phyloP scores from a whole-genome alignment of 2,329 filamentous ascomycete genomes.

The Arachnopeziza araneosa region DNA sequence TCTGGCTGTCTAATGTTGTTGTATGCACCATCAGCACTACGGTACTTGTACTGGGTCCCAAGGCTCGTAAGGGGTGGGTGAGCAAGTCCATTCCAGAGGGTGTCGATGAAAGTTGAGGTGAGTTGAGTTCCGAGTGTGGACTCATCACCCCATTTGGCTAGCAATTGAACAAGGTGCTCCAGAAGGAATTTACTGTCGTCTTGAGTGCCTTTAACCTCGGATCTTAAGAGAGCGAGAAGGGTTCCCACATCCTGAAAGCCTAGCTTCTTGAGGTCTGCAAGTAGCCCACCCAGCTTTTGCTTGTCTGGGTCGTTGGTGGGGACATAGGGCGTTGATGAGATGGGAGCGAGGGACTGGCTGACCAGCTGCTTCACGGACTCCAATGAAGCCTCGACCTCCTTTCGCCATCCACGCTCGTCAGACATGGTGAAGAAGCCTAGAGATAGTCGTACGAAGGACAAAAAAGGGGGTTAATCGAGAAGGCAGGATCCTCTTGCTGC shows the following conservation, averaged over 20 bases:
- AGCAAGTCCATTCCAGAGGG: constrained; percentile 66
- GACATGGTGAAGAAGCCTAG: not conserved
- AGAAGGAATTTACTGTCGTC: constrained; percentile 77
- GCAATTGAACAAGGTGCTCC: constrained; percentile 56
- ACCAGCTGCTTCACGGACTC: constrained; percentile 35
- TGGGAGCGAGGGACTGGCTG: constrained; percentile 35
- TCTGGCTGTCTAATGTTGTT: constrained; percentile 64
- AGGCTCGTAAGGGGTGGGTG: constrained; percentile 66
- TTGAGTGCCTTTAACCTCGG: constrained; percentile 56
- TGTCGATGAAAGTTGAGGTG: constrained; percentile 61
- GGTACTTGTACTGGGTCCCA: constrained; percentile 57
- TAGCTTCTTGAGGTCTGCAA: constrained; percentile 40
- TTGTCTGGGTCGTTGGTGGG: constrained; percentile 24
- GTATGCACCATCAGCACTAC: constrained; percentile 62
- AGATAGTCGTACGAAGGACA: not conserved
- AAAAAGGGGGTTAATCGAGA: not conserved
- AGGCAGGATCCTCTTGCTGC: not conserved
- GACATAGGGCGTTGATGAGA: constrained; percentile 34
- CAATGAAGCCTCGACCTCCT: constrained; percentile 33
- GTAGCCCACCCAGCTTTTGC: constrained; percentile 31
- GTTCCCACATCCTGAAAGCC: constrained; percentile 49
- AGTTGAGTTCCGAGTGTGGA: constrained; percentile 35
- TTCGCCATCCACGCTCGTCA: constrained; percentile 15
- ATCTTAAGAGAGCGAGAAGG: constrained; percentile 53
- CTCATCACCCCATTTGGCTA: constrained; percentile 26